These are phyloP conservation scores for Ananas comosus DNA, from an alignment of 176 grass and related monocot species.

Conservation along the genomic window DNA sequence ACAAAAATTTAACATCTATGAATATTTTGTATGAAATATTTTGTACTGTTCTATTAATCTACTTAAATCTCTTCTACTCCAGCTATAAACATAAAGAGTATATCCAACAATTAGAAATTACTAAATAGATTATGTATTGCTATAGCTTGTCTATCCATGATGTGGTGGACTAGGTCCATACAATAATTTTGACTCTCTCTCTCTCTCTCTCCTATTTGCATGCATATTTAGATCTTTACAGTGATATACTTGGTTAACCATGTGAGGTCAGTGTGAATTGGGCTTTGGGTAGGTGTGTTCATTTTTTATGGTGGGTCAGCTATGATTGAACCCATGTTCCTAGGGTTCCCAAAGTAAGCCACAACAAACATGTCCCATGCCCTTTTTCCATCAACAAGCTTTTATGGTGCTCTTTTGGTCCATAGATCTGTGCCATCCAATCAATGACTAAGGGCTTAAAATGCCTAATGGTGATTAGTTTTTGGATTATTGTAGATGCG, in stretches of 20 bases:
- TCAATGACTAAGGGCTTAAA: not conserved
- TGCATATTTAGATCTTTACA: not conserved
- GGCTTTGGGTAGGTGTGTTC: not conserved
- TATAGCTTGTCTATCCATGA: no score
- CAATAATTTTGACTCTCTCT: not conserved
- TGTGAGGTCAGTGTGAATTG: not conserved
- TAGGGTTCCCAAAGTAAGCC: not conserved
- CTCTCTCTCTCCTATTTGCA: not conserved
- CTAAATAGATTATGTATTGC: no score
- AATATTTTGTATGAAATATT: no score
- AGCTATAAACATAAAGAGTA: no score
- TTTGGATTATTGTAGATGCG: no score
- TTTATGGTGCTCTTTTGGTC: not conserved
- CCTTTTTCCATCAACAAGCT: not conserved
- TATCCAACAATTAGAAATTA: no score
- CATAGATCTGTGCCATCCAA: not conserved
- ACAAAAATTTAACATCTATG: no score
- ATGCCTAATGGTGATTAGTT: no score
- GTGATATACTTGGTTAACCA: not conserved
- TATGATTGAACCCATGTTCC: constrained; percentile 8
- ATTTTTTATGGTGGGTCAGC: not conserved
- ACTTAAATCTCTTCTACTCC: no score
- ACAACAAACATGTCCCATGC: not conserved
- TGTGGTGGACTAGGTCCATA: no score
- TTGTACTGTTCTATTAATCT: no score